Evolutionary conservation across 1,139 yeast species (phyloP), one percentile per base, ranked within the genome.

Genomic region (Debaryomyces sp.): DNA sequence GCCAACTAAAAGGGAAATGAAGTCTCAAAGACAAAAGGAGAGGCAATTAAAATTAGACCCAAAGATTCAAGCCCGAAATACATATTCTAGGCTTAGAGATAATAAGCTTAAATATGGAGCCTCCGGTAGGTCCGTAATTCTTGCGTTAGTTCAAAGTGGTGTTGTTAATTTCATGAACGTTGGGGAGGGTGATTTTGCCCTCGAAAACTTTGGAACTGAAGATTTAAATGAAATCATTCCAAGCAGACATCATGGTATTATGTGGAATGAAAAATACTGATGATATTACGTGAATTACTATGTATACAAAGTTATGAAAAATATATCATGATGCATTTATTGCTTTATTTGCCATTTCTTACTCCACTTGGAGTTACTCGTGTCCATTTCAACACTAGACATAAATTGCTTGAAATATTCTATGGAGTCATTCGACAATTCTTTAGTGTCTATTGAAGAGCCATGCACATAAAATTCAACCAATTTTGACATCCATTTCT

Each of bases 131-230:
- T 73, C 74, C 23, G 73, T 85, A 4, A 66, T 87, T 1, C 52
- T 89, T 18, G 96, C 96, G 0, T 71, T 85, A 0, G 79, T 88
- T 2, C 92, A 87, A 60, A 77, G 82, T 54, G 96, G 96, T 0
- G 73, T 87, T 4, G 77, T 89, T 5, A 87, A 85, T 57, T 88
- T 89, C 59, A 73, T 84, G 18, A 78, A 76, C 38, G 61, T 89
- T 4, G 68, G 82, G 1, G 87, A 84, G 52, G 80, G 84, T 1
- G 82, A 81, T 48, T 88, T 89, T 60, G 75, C 77, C 0, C 62
- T 73, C 23, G 73, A 71, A 43, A 66, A 69, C 15, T 29, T 36
- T 5, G 41, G 41, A n/a, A 27, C 36, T 22, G 41, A 43, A 12
- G 49, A 47, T 24, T 40, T 64, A 48, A 56, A 58, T 35, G 50